These are phyloP conservation scores for Magnaporthales sp. DNA, from an alignment of 2,329 filamentous ascomycete genomes.

Conservation along the genomic window DNA sequence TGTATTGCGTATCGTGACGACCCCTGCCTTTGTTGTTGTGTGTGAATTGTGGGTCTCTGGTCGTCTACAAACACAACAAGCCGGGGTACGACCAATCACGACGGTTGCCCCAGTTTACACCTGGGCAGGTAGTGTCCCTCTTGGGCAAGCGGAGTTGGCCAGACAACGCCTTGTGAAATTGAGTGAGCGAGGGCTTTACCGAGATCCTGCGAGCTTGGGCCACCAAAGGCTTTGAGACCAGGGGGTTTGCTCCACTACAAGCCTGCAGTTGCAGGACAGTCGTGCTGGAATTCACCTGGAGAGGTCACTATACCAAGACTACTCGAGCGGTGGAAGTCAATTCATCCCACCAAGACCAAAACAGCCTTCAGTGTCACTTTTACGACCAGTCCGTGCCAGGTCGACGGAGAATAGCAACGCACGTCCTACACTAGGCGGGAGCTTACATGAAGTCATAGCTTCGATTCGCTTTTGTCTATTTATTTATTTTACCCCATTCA, in stretches of 20 bases:
- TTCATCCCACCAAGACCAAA: background rate
- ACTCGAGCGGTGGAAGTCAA: background rate
- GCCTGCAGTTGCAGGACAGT: background rate
- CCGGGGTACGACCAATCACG: background rate
- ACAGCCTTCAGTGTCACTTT: background rate
- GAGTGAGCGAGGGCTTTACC: background rate
- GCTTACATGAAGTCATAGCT: background rate
- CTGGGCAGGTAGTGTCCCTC: background rate
- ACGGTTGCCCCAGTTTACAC: background rate
- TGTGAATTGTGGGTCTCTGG: background rate
- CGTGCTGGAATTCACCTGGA: background rate
- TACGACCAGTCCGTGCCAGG: background rate
- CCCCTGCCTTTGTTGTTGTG: slow-evolving; percentile 2
- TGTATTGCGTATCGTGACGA: background rate
- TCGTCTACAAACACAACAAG: background rate
- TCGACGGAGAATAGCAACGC: background rate
- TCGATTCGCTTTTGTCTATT: background rate
- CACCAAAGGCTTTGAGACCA: background rate
- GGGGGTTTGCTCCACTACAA: background rate
- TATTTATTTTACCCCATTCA: background rate
- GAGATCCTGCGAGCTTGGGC: background rate
- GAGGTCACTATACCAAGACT: background rate
- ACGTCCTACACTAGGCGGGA: background rate
- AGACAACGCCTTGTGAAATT: background rate
- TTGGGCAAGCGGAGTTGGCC: background rate